Base-by-base conservation (phyloP, 1,139 yeast genomes). In the Yarrowia galli region DNA sequence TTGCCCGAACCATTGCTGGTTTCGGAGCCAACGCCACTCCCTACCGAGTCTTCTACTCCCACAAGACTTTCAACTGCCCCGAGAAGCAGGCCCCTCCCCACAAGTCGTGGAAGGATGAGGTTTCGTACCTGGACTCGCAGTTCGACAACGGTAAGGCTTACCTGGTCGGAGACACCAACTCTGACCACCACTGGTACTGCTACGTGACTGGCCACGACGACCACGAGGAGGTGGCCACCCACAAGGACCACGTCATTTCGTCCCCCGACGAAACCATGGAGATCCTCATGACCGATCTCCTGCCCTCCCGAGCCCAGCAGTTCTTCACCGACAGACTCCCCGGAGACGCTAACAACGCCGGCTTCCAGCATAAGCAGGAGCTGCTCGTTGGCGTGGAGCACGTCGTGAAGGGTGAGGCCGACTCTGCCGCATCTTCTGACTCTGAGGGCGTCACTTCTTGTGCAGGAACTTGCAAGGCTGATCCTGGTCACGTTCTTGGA, bases 11-110 rank as follows among this genome's bases (percentile, higher is more conserved):
- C 7, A 78, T 63, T 35, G 75, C 74, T n/a, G 78, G 79, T 1
- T 79, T 74, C 67, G 74, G 78, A 16, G 66, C 67, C 40, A 71
- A 71, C 16, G 68, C 53, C 22, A 76, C 75, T 66, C 88, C 92
- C 54, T 84, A 84, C 79, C 85, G 90, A 73, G 87, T 92, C 15
- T 92, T 93, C 74, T 95, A 95, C 79, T 92, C 98, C 2, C 86
- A 98, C 77, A 87, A 97, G 77, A 85, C 92, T 48, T 93, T 92
- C 78, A 89, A 93, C 95, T 95, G 93, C 76, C 99, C 99, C 15
- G 87, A 88, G 53, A 87, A 84, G 74, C 99, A 95, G 79, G 82
- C 84, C 66, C 87, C 87, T 70, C 89, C 96, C 67, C 98, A 95
- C 78, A 85, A 85, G 71, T 89, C 87, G 73, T 95, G 99, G 99